Percentiles rank a stretch among this genome's conserved stretches.
These are phyloP conservation scores for Boletus bicolor DNA, from an alignment of 768 basidiomycete genomes.

Conservation along the genomic window DNA sequence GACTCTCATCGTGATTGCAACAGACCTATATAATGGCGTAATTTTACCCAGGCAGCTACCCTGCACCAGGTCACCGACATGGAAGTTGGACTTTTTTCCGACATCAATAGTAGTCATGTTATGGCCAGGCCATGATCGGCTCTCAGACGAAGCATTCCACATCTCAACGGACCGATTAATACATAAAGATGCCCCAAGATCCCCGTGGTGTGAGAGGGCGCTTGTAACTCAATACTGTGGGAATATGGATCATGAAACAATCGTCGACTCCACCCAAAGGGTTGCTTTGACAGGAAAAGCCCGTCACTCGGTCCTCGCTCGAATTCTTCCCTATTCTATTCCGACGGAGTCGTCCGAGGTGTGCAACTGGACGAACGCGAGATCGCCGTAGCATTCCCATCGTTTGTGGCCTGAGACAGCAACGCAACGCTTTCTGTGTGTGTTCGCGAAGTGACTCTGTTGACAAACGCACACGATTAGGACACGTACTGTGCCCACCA, in stretches of 20 bases:
- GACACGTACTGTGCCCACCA: too few species aligned
- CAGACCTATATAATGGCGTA: background rate
- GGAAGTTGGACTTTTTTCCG: background rate
- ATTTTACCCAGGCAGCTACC: background rate
- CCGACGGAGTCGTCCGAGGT: background rate
- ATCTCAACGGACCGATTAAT: background rate
- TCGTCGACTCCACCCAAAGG: background rate
- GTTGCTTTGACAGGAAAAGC: conserved; percentile 11
- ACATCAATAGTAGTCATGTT: too few species aligned
- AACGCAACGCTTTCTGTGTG: background rate
- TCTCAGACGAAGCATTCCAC: background rate
- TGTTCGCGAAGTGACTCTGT: background rate
- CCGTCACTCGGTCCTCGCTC: conserved; percentile 10
- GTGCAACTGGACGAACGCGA: background rate
- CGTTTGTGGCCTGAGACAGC: background rate
- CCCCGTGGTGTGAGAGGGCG: conserved; percentile 29
- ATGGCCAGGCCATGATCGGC: background rate
- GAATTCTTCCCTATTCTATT: conserved; percentile 2
- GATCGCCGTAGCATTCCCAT: background rate
- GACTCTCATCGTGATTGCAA: background rate
- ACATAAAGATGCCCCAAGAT: conserved; percentile 17
- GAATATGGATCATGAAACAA: conserved; percentile 6
- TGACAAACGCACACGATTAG: background rate
- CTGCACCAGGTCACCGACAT: background rate
- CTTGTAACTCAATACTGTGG: conserved; percentile 6